These are phyloP conservation scores for Coemansia sp. DNA, from an alignment of 192 early-diverging fungal species.

Conservation along the genomic window DNA sequence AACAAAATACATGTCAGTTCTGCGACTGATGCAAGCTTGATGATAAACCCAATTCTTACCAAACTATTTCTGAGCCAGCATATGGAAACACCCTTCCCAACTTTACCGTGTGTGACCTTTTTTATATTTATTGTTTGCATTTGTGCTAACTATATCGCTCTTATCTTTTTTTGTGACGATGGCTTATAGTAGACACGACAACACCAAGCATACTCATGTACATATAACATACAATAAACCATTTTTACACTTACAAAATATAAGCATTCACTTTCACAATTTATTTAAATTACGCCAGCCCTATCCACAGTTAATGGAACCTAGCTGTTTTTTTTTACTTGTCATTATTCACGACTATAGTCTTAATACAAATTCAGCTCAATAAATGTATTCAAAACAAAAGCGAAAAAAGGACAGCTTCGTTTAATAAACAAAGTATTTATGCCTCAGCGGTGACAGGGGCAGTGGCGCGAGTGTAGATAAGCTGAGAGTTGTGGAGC, in stretches of 20 bases:
- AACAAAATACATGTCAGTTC: conserved; percentile 49
- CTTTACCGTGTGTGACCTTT: not conserved
- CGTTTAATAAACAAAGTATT: not conserved
- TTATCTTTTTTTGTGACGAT: not conserved
- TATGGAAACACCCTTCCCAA: not conserved
- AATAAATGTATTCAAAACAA: not conserved
- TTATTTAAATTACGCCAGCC: too few species aligned
- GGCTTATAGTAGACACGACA: not conserved
- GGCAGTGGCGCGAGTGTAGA: conserved; percentile 68
- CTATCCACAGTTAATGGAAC: not conserved
- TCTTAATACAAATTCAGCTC: not conserved
- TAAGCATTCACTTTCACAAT: not conserved
- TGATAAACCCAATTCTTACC: conserved; percentile 51
- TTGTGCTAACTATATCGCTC: not conserved
- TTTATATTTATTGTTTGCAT: not conserved
- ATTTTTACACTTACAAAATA: not conserved
- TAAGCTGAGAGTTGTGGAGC: conserved; percentile 89
- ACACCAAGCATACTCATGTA: not conserved
- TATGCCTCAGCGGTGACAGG: conserved; percentile 47
- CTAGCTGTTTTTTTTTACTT: too few species aligned
- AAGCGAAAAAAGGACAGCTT: not conserved
- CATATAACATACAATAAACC: not conserved
- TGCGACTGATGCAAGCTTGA: conserved; percentile 61
- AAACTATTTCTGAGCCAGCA: conserved; percentile 38
- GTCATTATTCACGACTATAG: too few species aligned